Percentiles rank a stretch among this genome's conserved stretches.
Conservation (phyloP, 1,284 basidiomycete species). For the Chalciporus sp. region DNA sequence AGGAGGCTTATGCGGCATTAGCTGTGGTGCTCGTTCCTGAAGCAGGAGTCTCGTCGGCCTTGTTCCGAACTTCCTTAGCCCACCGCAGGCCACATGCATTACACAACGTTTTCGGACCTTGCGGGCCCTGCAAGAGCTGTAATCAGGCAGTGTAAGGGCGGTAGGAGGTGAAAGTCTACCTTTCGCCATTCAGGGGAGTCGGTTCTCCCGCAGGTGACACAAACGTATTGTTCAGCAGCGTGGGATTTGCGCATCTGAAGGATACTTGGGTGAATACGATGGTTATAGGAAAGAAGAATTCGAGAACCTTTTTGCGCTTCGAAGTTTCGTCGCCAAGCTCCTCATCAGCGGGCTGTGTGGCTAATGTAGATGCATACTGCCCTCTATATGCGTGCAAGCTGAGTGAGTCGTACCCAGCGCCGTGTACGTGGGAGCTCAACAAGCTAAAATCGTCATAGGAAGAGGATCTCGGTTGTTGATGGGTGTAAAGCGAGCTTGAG, state of each 20-base stretch:
- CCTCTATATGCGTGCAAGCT: slow-evolving; percentile 14
- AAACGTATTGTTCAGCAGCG: slow-evolving; percentile 66
- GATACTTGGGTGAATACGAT: slow-evolving; percentile 3
- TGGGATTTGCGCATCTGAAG: slow-evolving; percentile 50
- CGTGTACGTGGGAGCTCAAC: slow-evolving; percentile 15
- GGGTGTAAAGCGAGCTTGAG: slow-evolving; percentile 15
- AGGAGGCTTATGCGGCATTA: slow-evolving; percentile 15
- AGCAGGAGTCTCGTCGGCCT: slow-evolving; percentile 35
- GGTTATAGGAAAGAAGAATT: not conserved
- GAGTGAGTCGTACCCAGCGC: slow-evolving; percentile 23
- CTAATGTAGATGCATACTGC: slow-evolving; percentile 18
- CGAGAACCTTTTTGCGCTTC: slow-evolving; percentile 45
- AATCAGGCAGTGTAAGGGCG: slow-evolving; percentile 14
- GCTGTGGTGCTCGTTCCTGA: slow-evolving; percentile 24
- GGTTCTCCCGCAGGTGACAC: slow-evolving; percentile 76
- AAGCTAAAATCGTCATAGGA: slow-evolving; percentile 21
- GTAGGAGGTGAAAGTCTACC: slow-evolving; percentile 40
- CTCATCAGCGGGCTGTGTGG: slow-evolving; percentile 27
- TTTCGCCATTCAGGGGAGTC: slow-evolving; percentile 86
- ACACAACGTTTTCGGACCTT: slow-evolving; percentile 84
- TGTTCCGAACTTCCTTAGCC: slow-evolving; percentile 68
- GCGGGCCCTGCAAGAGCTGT: slow-evolving; percentile 59
- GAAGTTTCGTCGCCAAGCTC: slow-evolving; percentile 28
- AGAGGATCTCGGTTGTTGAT: slow-evolving; percentile 5
- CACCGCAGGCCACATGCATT: slow-evolving; percentile 86